Base-by-base conservation (phyloP, 306 rosid genomes). In the Prunus davidiana region DNA sequence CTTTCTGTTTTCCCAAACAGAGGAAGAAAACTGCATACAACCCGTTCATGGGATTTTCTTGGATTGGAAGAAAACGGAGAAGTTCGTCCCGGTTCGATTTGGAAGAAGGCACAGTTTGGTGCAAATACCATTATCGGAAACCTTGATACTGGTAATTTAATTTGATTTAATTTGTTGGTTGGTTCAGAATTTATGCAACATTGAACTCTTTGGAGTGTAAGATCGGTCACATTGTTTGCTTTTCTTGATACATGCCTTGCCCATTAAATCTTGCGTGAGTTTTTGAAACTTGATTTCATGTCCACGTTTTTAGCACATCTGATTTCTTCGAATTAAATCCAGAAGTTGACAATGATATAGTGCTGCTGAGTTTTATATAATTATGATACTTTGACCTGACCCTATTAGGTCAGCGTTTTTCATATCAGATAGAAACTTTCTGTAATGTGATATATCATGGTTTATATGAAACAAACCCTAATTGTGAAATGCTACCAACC, bases 1-100 rank as follows among this genome's bases (percentile, higher is more conserved):
- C 71, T 85, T 12, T 89, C 96, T 4, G 75, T 93, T 5, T 91
- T 89, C 73, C 67, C 69, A 28, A 84, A 86, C 85, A 66, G 72
- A 74, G 60, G 41, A 60, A 49, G 72, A 28, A 22, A 89, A 64
- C 52, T 89, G 55, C 93, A 83, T 34, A 93, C 98, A 73, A 93
- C 96, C 4, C 84, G 45, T 2, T 89, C 96, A 41, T 93, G 98
- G 98, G 68, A 75, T 55, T 93, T 93, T 64, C 81, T 91, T 46
- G 84, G 86, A 14, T 22, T 91, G 6, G 90, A 79, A 16, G 71
- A 27, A 46, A 58, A 77, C 43, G 88, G 76, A 50, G 62, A 6
- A 24, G 32, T 69, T 79, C 73, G 50, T 52, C 3, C 16, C 0
- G 2, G 12, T 3, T 91, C 98, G 14, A 1, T 78, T 54, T 93